Conservation (phyloP, 2,329 filamentous ascomycete genomes). For the Mycogone perniciosa region DNA sequence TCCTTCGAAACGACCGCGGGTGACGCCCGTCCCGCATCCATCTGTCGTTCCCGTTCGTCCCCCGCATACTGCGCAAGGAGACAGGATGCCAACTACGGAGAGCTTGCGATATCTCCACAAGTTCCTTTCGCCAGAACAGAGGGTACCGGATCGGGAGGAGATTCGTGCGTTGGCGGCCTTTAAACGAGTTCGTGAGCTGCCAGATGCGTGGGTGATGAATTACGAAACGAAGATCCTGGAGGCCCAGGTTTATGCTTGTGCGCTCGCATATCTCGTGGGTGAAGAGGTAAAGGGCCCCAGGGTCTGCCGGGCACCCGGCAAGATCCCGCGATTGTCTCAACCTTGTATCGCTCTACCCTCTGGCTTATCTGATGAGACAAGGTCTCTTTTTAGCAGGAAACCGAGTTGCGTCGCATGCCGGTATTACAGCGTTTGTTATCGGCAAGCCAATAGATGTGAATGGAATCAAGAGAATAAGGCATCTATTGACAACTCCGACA, state of each 20-base stretch:
- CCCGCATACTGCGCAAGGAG: not conserved
- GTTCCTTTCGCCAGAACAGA: conserved; percentile 18
- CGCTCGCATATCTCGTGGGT: conserved; percentile 28
- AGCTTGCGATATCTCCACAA: conserved; percentile 19
- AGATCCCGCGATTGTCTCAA: conserved; percentile 18
- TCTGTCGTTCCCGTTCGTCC: not conserved
- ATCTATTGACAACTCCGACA: too few relatives aligned
- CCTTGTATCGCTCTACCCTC: conserved; percentile 24
- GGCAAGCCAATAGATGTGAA: conserved; percentile 22
- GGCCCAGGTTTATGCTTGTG: conserved; percentile 21
- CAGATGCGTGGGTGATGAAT: conserved; percentile 19
- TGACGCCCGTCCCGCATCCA: conserved; percentile 1
- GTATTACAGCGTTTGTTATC: conserved; percentile 23
- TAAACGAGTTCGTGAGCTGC: conserved; percentile 20
- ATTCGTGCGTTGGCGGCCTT: conserved; percentile 19
- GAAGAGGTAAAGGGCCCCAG: conserved; percentile 17
- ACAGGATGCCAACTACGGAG: conserved; percentile 2
- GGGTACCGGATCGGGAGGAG: conserved; percentile 17
- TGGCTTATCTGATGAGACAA: too few relatives aligned
- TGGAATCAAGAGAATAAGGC: conserved; percentile 12
- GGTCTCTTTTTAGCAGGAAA: too few relatives aligned
- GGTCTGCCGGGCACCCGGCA: conserved; percentile 6
- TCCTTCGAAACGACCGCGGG: conserved; percentile 4
- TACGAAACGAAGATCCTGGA: conserved; percentile 19
- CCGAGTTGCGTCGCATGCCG: conserved; percentile 26